phyloP scores from a whole-genome alignment of 768 basidiomycete species.

The Cystofilobasidium macerans region DNA sequence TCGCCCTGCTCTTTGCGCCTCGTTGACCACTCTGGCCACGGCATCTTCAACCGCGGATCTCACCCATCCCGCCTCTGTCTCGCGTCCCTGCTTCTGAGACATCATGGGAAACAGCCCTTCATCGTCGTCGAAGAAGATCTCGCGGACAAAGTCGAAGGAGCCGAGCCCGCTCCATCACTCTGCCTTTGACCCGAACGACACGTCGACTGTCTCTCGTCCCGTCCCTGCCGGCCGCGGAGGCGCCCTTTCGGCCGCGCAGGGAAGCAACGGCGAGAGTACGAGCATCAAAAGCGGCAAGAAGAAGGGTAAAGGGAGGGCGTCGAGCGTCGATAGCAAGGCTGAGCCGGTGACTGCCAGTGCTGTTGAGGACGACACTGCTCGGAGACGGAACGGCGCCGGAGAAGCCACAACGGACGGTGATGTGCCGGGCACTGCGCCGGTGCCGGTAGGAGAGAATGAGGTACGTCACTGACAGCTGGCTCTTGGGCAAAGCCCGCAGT shows the following conservation, averaged over 20 bases:
- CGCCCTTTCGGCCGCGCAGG: slow-evolving; percentile 1
- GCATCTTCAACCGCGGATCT: not conserved
- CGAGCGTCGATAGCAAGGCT: not conserved
- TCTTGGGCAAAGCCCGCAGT: not conserved
- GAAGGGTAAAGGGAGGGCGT: slow-evolving; percentile 20
- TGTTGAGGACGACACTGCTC: not conserved
- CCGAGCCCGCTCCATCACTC: slow-evolving; percentile 20
- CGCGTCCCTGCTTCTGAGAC: no score
- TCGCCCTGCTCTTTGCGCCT: no score
- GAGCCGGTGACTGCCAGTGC: not conserved
- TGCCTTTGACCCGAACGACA: slow-evolving; percentile 16
- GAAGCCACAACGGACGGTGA: not conserved
- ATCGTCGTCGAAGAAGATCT: slow-evolving; percentile 24
- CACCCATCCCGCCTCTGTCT: not conserved
- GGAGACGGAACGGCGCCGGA: not conserved
- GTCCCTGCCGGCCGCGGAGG: slow-evolving; percentile 16
- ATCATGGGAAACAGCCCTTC: slow-evolving; percentile 24
- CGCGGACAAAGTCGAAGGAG: slow-evolving; percentile 23
- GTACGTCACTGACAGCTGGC: not conserved
- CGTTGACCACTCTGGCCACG: no score
- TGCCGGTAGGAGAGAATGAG: slow-evolving; percentile 21
- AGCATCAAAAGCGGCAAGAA: slow-evolving; percentile 17
- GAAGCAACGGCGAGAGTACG: not conserved
- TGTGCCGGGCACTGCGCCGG: slow-evolving; percentile 1
- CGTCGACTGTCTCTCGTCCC: slow-evolving; percentile 15